Base-by-base conservation (phyloP, 495 filamentous ascomycete species). In the Acidomyces sp. region DNA sequence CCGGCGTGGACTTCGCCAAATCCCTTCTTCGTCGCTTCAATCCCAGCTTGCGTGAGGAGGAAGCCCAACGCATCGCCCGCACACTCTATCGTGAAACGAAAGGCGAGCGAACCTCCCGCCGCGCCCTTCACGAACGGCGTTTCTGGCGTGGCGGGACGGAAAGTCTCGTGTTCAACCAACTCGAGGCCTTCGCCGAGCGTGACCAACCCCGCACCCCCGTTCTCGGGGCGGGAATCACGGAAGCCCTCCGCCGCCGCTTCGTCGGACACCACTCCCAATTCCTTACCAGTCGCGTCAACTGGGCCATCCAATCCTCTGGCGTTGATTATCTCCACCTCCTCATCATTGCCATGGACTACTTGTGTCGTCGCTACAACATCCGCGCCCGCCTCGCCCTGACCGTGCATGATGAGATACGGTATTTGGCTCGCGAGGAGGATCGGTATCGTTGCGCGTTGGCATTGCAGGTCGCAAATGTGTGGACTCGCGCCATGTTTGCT, bases 141-240 rank as follows among this genome's bases (percentile, higher is more conserved):
- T 99, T 99, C 60, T 99, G 92, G 92, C 75, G 85, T 33, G 90
- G 92, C 13, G 90, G 90, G 25, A 95, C 90, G 0, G 90, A 99
- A 59, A 88, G 81, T 6, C 87, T 95, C 50, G 88, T 99, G 13
- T 99, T 99, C 72, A 99, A 99, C 61, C 82, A 79, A 51, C 71
- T 99, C 0, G 90, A 99, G 64, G 85, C 95, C 37, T 96, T 99
- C 54, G 90, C 90, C 7, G 83, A 95, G 55, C 86, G 94, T 58
- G 87, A 94, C 50, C 67, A 73, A 16, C 92, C 90, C 6, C 74
- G 83, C 15, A 99, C 90, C 0, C 90, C 90, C 0, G 84, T 93
- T 11, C 68, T 99, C n/a, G 92, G 81, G 10, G 90, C 90, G 12
- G 88, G 90, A 9, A 96, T 99, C 54, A 99, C 90, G 0, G 87